These are phyloP conservation scores for Tilletiopsis washingtonensis DNA, from an alignment of 1,284 basidiomycete genomes.

Conservation along the genomic window DNA sequence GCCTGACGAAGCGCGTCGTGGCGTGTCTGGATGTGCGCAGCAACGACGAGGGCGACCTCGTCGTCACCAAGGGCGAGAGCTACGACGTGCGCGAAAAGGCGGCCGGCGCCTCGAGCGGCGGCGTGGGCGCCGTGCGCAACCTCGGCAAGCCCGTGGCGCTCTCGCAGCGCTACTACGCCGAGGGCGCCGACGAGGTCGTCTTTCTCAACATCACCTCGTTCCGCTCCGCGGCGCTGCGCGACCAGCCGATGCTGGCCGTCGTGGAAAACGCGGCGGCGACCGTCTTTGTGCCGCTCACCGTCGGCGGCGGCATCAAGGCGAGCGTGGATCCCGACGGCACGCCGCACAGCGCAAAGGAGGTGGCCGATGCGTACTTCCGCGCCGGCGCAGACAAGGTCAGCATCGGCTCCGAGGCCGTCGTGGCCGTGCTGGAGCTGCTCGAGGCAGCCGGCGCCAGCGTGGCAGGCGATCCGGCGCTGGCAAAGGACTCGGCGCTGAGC, in stretches of 20 bases:
- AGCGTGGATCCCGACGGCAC: slow-evolving; percentile 92
- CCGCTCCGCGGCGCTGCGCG: slow-evolving; percentile 84
- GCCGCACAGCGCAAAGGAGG: slow-evolving; percentile 73
- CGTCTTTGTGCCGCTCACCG: slow-evolving; percentile 95
- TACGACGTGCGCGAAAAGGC: slow-evolving; percentile 84
- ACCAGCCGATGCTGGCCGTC: slow-evolving; percentile 97
- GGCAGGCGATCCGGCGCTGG: slow-evolving; percentile 47
- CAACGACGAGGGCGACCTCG: slow-evolving; percentile 92
- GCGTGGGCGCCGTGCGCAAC: slow-evolving; percentile 72
- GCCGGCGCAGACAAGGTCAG: slow-evolving; percentile 95
- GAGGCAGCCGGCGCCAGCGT: slow-evolving; percentile 49
- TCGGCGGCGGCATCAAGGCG: slow-evolving; percentile 97
- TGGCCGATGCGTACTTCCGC: slow-evolving; percentile 91
- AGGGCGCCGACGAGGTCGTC: slow-evolving; percentile 92
- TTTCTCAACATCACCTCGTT: slow-evolving; percentile 99
- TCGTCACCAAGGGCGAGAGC: slow-evolving; percentile 98
- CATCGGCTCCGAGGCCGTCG: slow-evolving; percentile 90
- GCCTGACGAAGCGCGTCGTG: slow-evolving; percentile 79
- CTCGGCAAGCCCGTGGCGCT: slow-evolving; percentile 95
- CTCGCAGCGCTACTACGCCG: slow-evolving; percentile 73
- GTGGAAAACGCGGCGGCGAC: slow-evolving; percentile 80
- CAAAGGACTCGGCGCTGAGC: slow-evolving; percentile 40
- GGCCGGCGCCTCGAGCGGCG: slow-evolving; percentile 5
- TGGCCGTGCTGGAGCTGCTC: slow-evolving; percentile 75
- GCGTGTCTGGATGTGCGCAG: slow-evolving; percentile 96